Conservation (phyloP, 1,284 basidiomycete genomes). For the Melanopsichium pennsylvanicum region DNA sequence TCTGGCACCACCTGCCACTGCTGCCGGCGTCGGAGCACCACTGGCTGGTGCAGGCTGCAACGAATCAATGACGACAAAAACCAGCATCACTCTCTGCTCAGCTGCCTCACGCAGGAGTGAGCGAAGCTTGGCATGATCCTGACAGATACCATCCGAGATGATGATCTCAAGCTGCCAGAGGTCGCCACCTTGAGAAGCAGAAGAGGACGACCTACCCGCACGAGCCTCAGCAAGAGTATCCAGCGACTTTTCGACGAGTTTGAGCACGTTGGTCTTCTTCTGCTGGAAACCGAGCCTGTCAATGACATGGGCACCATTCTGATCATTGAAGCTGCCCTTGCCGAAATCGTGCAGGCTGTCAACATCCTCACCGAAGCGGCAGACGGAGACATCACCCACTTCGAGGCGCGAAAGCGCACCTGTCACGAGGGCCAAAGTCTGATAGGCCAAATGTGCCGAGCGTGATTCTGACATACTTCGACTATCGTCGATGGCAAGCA, state of each 20-base stretch:
- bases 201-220: constrained; percentile 71
- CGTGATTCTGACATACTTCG: constrained; percentile 94
- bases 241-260: constrained; percentile 84
- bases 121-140: constrained; percentile 87
- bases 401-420: constrained; percentile 91
- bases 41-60: constrained; percentile 67
- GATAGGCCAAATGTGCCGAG: constrained; percentile 90
- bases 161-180: constrained; percentile 99
- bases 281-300: constrained; percentile 89
- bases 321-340: constrained; percentile 45
- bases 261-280: constrained; percentile 85
- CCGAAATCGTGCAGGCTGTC: constrained; percentile 86
- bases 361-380: constrained; percentile 86
- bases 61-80: constrained; percentile 95
- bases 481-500: constrained; percentile 94
- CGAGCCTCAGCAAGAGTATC: constrained; percentile 76
- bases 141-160: constrained; percentile 97
- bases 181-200: constrained; percentile 70
- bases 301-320: constrained; percentile 76
- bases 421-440: constrained; percentile 90
- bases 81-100: constrained; percentile 92
- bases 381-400: constrained; percentile 90
- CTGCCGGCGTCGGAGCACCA: constrained; percentile 14
- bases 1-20: background rate
- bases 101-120: constrained; percentile 83